These are phyloP conservation scores for Aspergillus clavatus DNA, from an alignment of 2,329 filamentous ascomycete species.

Conservation along the genomic window DNA sequence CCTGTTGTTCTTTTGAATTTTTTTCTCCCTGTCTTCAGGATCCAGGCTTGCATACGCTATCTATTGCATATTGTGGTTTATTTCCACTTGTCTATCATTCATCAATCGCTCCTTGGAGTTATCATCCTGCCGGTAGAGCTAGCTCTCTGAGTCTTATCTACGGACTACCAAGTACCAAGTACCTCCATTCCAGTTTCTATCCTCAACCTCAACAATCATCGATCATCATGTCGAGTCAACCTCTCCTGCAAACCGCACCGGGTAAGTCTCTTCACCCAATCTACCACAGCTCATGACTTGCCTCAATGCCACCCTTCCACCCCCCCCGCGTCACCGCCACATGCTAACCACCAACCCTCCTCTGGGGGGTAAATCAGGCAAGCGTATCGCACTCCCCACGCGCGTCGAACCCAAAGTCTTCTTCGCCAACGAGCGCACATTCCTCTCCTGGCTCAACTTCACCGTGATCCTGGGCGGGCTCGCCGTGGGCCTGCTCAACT, in stretches of 20 bases:
- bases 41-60: too few species aligned
- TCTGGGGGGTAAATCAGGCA: slow-evolving; percentile 59
- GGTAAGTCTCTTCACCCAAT: slow-evolving; percentile 51
- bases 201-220: slow-evolving; percentile 5
- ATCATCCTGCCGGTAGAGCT: background rate
- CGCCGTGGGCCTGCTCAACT: slow-evolving; percentile 95
- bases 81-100: background rate
- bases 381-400: slow-evolving; percentile 95
- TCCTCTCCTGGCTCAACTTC: slow-evolving; percentile 99
- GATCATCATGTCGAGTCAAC: slow-evolving; percentile 84
- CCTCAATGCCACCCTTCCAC: background rate
- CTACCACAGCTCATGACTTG: background rate
- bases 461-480: slow-evolving; percentile 96
- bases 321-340: background rate
- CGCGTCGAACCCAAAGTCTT: slow-evolving; percentile 99
- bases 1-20: background rate
- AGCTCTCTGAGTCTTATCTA: too few species aligned
- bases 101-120: background rate
- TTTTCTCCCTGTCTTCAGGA: too few species aligned
- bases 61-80: too few species aligned
- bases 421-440: slow-evolving; percentile 99
- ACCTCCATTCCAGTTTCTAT: too few species aligned
- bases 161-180: too few species aligned
- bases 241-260: slow-evolving; percentile 87
- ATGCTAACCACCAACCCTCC: slow-evolving; percentile 11